Base-by-base conservation (phyloP, 2,329 filamentous ascomycete species). In the Parafenestella ontariensis region DNA sequence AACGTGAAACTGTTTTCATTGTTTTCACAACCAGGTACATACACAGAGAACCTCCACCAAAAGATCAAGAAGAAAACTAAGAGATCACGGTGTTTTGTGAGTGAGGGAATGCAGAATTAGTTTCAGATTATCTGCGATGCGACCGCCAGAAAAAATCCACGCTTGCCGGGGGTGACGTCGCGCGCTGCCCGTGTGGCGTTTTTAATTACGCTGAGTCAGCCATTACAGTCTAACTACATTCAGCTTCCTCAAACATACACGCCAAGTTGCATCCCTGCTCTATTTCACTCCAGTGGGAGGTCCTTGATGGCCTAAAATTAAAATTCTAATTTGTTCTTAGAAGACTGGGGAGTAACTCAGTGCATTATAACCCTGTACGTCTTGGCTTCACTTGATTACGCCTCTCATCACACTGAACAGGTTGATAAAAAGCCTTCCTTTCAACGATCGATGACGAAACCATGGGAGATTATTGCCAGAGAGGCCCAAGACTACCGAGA, bases 401-500 rank as follows among this genome's bases (percentile, higher is more conserved):
- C n/a, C n/a, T n/a, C n/a, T n/a, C n/a, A n/a, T n/a, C n/a, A n/a
- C n/a, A n/a, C n/a, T n/a, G n/a, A n/a, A n/a, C n/a, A n/a, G n/a
- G n/a, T n/a, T n/a, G n/a, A n/a, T n/a, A n/a, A n/a, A n/a, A n/a
- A n/a, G n/a, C n/a, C n/a, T n/a, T n/a, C n/a, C n/a, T n/a, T n/a
- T n/a, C n/a, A n/a, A n/a, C n/a, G n/a, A 13, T 21, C 37, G 17
- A 24, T 23, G 20, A 15, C 10, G 37, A 40, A 23, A 7, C 11
- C 37, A 40, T 73, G 69, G 69, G 58, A 66, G 39, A 59, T 62
- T 1, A 58, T 72, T 18, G 68, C 67, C 17, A 46, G 58, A 50
- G 62, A 70, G 45, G 69, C 69, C 5, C 67, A 68, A 48, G 40
- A 57, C n/a, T 36, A 72, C 54, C 66, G 70, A 31, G 65, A 69